Conservation (phyloP, 2,329 filamentous ascomycete genomes). For the Pezicula carpinea region DNA sequence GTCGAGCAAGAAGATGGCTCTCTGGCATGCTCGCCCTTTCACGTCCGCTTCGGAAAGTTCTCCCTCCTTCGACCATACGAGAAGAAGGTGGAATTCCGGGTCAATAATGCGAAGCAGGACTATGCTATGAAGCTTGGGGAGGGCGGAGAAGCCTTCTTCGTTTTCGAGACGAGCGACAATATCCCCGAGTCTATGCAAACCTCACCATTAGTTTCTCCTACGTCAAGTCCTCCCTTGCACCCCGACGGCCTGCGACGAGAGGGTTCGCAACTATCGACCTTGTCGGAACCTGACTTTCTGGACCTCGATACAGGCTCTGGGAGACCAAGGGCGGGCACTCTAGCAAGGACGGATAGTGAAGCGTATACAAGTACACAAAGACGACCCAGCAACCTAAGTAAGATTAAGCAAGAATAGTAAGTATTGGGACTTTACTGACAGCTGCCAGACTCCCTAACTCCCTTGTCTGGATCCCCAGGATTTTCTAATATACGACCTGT, state of each 20-base stretch:
- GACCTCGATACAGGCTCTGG: constrained; percentile 44
- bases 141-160: constrained; percentile 96
- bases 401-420: constrained; percentile 4
- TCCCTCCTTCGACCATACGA: constrained; percentile 90
- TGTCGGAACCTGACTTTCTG: constrained; percentile 67
- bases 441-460: constrained; percentile 36
- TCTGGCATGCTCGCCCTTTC: constrained; percentile 91
- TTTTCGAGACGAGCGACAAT: constrained; percentile 89
- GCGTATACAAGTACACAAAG: constrained; percentile 32
- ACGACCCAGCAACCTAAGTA: constrained; percentile 27
- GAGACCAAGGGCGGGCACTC: constrained; percentile 37
- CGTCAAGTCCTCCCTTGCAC: constrained; percentile 71
- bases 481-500: constrained; percentile 39
- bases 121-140: constrained; percentile 99
- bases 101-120: constrained; percentile 87
- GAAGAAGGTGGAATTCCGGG: constrained; percentile 97
- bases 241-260: constrained; percentile 28
- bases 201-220: constrained; percentile 86
- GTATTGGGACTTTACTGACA: constrained; percentile 12
- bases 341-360: constrained; percentile 41
- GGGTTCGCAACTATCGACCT: constrained; percentile 34
- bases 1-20: constrained; percentile 92
- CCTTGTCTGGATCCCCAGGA: constrained; percentile 49
- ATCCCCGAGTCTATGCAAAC: constrained; percentile 95
- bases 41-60: constrained; percentile 98